Evolutionary conservation across 2,329 filamentous ascomycete species (phyloP), one percentile per base, ranked within the genome.

Genomic region (Lomentospora prolificans): DNA sequence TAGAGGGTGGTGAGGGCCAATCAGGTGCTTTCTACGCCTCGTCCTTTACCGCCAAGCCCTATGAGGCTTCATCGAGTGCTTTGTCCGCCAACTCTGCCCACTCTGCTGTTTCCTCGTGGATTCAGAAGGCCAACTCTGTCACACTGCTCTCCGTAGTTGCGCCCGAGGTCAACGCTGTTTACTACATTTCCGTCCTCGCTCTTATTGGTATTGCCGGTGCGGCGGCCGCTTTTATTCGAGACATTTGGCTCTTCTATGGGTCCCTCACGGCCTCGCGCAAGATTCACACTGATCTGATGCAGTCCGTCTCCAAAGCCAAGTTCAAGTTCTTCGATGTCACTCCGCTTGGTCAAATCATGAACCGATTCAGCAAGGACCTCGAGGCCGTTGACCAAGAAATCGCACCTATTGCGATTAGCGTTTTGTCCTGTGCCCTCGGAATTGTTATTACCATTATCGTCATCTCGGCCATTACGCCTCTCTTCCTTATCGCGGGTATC

Each of bases 301-400:
- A 81, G 27, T 78, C 87, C 1, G 84, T 99, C 24, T 87, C 89
- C 12, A 84, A 91, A 61, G 94, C 94, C 28, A 92, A 90, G 67
- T 97, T 99, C 77, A 90, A 89, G 66, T 99, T 99, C 74, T 99
- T 99, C 65, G 94, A 99, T 65, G 87, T 92, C 1, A 99, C 94
- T 0, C 94, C 94, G 2, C 80, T 97, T 0, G 94, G 94, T 10
- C 92, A 96, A 70, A 79, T 99, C 64, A 97, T 97, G 86, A 99
- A 99, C 70, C 84, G 94, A 19, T 99, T 99, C 73, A 97, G 92
- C 68, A 97, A 97, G 70, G 94, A 99, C 68, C 81, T 99, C 12
- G 91, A 99, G 68, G 85, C 90, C 9, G 80, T 99, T 19, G 94
- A 99, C 62, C 94, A 99, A 67, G 94, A 99, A 69, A 89, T 99